These are phyloP conservation scores for Patellifolia procumbens DNA, from an alignment of 179 eudicot species.

Conservation along the genomic window DNA sequence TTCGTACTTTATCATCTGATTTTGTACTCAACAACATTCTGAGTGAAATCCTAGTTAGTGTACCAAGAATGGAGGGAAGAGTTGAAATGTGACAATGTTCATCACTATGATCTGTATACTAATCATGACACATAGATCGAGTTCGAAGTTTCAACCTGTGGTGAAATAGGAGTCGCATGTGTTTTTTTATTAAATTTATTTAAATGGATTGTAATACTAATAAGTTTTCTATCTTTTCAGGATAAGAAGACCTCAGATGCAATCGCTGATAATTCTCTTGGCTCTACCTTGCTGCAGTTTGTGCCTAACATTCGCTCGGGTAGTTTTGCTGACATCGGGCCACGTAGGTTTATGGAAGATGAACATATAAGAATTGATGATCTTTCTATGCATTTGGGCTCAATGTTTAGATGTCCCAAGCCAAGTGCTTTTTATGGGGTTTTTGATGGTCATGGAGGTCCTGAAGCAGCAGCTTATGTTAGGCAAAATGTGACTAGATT, in stretches of 20 bases:
- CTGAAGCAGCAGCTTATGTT: slow-evolving; percentile 75
- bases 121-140: not conserved
- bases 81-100: not conserved
- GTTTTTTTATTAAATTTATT: not conserved
- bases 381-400: slow-evolving; percentile 57
- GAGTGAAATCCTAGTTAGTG: not conserved
- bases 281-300: slow-evolving; percentile 42
- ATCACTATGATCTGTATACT: not conserved
- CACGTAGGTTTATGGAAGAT: slow-evolving; percentile 84
- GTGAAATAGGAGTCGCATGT: not conserved
- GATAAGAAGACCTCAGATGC: slow-evolving; percentile 48
- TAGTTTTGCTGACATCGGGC: slow-evolving; percentile 74
- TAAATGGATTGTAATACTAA: no score
- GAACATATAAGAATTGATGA: slow-evolving; percentile 78
- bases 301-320: slow-evolving; percentile 77
- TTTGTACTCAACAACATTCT: no score
- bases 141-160: not conserved
- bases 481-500: slow-evolving; percentile 49
- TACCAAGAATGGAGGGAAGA: not conserved
- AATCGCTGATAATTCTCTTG: slow-evolving; percentile 30
- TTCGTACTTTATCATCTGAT: no score
- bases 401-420: slow-evolving; percentile 60
- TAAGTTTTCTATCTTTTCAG: slow-evolving; percentile 31
- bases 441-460: slow-evolving; percentile 93
- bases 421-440: slow-evolving; percentile 89